Conservation (phyloP, 305 asterid genomes). For the Solanum hybrid region DNA sequence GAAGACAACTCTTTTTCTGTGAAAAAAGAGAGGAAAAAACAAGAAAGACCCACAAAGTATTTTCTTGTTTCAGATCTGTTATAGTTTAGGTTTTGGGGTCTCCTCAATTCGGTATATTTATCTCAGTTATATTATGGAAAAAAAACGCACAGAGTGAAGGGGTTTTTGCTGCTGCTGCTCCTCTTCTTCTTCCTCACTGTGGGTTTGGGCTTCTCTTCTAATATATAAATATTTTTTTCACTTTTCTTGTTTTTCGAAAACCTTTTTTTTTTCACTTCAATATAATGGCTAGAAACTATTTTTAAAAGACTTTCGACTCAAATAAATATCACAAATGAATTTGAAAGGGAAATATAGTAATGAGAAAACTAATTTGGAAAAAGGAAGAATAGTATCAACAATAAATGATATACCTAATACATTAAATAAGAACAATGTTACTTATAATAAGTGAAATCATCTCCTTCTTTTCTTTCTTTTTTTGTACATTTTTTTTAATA, state of each 20-base stretch:
- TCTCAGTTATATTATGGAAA: neutral
- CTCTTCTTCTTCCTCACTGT: neutral
- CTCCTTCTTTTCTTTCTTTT: neutral
- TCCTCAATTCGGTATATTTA: neutral
- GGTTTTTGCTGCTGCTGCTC: neutral
- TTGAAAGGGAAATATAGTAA: too few relatives aligned
- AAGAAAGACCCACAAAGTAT: neutral
- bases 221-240: too few relatives aligned
- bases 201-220: constrained; percentile 3
- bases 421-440: neutral
- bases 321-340: fast-evolving
- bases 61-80: neutral
- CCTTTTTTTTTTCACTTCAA: too few relatives aligned
- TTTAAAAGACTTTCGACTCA: neutral
- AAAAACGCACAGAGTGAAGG: neutral
- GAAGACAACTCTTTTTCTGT: neutral
- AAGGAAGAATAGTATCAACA: neutral
- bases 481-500: neutral
- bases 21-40: neutral
- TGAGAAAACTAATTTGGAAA: too few relatives aligned
- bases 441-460: neutral
- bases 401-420: neutral
- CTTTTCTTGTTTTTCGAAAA: neutral
- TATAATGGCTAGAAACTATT: too few relatives aligned
- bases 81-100: neutral